Percentiles rank a stretch among this genome's conserved stretches.
These are phyloP conservation scores for Colletotrichum tropicicola DNA, from an alignment of 2,329 filamentous ascomycete genomes.

Conservation along the genomic window DNA sequence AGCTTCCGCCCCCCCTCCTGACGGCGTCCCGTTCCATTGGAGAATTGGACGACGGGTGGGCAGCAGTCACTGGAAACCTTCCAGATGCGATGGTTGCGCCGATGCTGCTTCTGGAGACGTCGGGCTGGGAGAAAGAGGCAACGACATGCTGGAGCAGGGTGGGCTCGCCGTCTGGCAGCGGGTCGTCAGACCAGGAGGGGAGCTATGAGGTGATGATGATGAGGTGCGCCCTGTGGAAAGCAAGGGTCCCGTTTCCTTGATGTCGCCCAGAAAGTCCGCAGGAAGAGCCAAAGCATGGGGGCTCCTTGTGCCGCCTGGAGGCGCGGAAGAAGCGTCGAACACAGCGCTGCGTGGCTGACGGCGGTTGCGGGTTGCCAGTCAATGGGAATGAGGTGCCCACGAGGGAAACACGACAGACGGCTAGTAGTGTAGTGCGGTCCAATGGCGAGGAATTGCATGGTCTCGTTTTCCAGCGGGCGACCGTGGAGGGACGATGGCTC, in stretches of 20 bases:
- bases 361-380: no score
- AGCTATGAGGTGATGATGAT: constrained; percentile 29
- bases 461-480: no score
- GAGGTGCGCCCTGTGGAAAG: not conserved
- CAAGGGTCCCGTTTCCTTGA: constrained; percentile 1
- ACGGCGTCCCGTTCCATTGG: constrained; percentile 21
- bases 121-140: constrained; percentile 15
- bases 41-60: constrained; percentile 18
- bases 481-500: not conserved
- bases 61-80: constrained; percentile 3
- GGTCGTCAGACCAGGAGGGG: constrained; percentile 4
- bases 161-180: not conserved
- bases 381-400: no score
- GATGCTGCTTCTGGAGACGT: not conserved
- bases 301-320: not conserved
- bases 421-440: no score
- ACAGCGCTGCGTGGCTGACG: no score
- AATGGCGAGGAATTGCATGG: no score
- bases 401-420: no score
- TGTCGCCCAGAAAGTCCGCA: not conserved
- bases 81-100: constrained; percentile 4
- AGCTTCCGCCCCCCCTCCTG: constrained; percentile 16
- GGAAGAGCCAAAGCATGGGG: not conserved
- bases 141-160: not conserved
- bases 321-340: not conserved